These are phyloP conservation scores for Zygosaccharomyces bisporus DNA, from an alignment of 805 yeast species.

Conservation along the genomic window DNA sequence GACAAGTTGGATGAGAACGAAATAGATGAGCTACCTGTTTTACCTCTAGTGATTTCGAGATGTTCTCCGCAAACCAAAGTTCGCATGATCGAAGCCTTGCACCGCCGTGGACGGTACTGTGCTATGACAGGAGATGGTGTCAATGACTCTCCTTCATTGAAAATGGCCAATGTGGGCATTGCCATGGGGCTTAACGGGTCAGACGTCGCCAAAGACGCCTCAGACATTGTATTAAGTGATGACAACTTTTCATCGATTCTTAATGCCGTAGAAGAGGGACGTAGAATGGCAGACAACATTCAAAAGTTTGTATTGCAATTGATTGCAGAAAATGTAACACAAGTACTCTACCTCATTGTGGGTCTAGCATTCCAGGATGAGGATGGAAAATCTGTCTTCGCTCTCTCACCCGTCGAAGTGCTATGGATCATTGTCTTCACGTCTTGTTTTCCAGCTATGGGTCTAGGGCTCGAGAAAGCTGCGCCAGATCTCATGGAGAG, in stretches of 20 bases:
- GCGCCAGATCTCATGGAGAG: conserved; percentile 91
- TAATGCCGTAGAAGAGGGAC: conserved; percentile 93
- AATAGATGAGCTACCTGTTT: conserved; percentile 66
- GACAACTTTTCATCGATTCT: conserved; percentile 94
- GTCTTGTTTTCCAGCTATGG: conserved; percentile 99
- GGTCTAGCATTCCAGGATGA: conserved; percentile 75
- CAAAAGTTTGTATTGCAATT: conserved; percentile 92
- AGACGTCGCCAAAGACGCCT: conserved; percentile 97
- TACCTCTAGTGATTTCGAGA: conserved; percentile 87
- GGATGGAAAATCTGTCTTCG: conserved; percentile 71
- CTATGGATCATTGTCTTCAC: conserved; percentile 94
- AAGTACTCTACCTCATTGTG: conserved; percentile 78
- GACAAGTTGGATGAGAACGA: conserved; percentile 68
- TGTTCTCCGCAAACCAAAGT: conserved; percentile 94
- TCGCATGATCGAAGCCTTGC: conserved; percentile 82
- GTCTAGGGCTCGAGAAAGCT: conserved; percentile 94
- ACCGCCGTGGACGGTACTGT: conserved; percentile 85
- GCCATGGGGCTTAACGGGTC: conserved; percentile 94
- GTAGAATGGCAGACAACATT: conserved; percentile 92
- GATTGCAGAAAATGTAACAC: conserved; percentile 92
- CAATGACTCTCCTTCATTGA: conserved; percentile 94
- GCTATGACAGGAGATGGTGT: conserved; percentile 99
- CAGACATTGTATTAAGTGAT: conserved; percentile 95
- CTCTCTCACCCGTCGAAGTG: conserved; percentile 95
- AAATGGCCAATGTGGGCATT: conserved; percentile 93